Conservation (phyloP, 345 rosid genomes). For the Rhodomyrtus tomentosa region DNA sequence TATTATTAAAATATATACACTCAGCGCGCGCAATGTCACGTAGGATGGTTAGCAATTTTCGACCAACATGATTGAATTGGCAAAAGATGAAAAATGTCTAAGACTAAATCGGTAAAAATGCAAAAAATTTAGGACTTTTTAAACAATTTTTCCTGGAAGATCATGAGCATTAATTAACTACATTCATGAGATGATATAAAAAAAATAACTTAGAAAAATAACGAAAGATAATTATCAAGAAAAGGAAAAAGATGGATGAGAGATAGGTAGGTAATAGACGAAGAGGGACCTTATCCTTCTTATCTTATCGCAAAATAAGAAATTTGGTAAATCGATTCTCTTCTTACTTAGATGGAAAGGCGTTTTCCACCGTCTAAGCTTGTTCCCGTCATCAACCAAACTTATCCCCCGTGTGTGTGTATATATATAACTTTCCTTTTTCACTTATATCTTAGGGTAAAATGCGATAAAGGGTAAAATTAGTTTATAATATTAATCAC, state of each 20-base stretch:
- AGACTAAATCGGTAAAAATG: fast-evolving
- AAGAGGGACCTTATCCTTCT: not conserved
- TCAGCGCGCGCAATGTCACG: too few relatives aligned
- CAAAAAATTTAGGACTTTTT: too few relatives aligned
- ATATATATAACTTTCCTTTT: not conserved
- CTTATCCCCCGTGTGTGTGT: not conserved
- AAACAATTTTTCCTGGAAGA: too few relatives aligned
- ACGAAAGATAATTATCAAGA: too few relatives aligned
- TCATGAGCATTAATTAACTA: not conserved
- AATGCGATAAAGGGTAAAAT: not conserved
- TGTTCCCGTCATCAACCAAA: not conserved
- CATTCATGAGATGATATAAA: too few relatives aligned
- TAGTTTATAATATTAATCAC: not conserved
- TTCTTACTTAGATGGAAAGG: not conserved
- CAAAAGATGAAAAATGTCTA: too few relatives aligned
- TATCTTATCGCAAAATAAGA: not conserved
- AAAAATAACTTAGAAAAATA: too few relatives aligned
- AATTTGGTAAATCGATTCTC: not conserved
- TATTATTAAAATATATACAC: too few relatives aligned
- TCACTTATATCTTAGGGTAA: not conserved
- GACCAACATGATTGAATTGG: too few relatives aligned
- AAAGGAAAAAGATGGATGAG: not conserved
- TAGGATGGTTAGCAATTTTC: too few relatives aligned
- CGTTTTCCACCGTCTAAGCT: not conserved
- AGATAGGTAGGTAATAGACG: too few relatives aligned